Conservation (phyloP, 495 filamentous ascomycete species). For the Entonaema liquescens region DNA sequence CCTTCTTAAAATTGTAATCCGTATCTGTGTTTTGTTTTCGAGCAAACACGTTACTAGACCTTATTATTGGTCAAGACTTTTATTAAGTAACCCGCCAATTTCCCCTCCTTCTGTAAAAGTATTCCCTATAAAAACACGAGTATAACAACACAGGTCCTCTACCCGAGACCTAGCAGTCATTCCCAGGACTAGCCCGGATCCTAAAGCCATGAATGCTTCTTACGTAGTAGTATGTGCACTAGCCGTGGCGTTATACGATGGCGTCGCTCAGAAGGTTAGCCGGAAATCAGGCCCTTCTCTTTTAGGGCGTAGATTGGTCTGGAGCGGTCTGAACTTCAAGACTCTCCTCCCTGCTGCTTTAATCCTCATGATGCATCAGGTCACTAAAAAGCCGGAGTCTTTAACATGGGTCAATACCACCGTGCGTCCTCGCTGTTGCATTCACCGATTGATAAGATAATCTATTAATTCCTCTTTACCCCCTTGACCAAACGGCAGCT, state of each 20-base stretch:
- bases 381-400: conserved; percentile 11
- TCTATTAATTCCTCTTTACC: conserved; percentile 13
- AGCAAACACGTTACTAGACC: neutral
- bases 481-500: neutral
- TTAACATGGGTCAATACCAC: conserved; percentile 28
- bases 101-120: conserved; percentile 5
- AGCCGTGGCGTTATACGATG: conserved; percentile 25
- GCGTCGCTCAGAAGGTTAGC: conserved; percentile 11
- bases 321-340: neutral
- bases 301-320: neutral
- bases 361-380: conserved; percentile 15
- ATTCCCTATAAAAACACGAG: conserved; percentile 3
- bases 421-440: conserved; percentile 14
- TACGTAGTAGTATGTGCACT: conserved; percentile 27
- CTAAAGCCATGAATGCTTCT: conserved; percentile 15
- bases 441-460: conserved; percentile 41
- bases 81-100: conserved; percentile 8
- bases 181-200: conserved; percentile 11
- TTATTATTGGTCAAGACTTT: conserved; percentile 12
- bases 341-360: conserved; percentile 32
- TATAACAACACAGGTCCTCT: conserved; percentile 24
- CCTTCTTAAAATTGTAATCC: neutral
- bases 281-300: neutral
- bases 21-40: conserved; percentile 1
- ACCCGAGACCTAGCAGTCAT: neutral